Percentiles rank a stretch among this genome's conserved stretches.
Evolutionary conservation across 345 rosid genomes (phyloP).

Genomic region (Dimocarpus longan): DNA sequence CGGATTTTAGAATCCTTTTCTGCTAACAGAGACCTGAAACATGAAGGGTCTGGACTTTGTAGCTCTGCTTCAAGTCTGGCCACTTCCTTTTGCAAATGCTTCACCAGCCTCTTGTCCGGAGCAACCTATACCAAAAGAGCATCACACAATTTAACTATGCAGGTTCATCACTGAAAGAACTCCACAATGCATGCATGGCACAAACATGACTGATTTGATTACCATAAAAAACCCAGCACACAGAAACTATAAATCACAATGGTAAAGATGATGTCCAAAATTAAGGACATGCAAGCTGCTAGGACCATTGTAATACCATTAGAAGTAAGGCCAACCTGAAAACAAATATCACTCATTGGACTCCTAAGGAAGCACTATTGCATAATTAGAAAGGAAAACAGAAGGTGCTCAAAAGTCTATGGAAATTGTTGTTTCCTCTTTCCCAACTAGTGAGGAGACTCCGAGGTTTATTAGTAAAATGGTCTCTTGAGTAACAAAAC

Average conservation of each 20-base stretch:
- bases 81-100: conserved; percentile 86
- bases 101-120: conserved; percentile 71
- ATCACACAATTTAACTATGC: neutral
- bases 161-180: conserved; percentile 5
- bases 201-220: neutral
- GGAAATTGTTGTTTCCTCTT: conserved; percentile 66
- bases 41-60: conserved; percentile 70
- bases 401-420: conserved; percentile 81
- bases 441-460: conserved; percentile 50
- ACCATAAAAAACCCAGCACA: neutral
- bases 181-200: neutral
- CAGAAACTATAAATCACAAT: neutral
- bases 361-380: conserved; percentile 63
- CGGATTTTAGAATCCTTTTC: conserved; percentile 79
- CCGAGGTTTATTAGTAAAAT: conserved; percentile 29
- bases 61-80: conserved; percentile 94
- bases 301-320: conserved; percentile 32
- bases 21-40: conserved; percentile 55
- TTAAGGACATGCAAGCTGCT: conserved; percentile 65
- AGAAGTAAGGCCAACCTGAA: conserved; percentile 61
- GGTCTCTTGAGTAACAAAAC: too few relatives aligned
- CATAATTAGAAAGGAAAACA: conserved; percentile 76
- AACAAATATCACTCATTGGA: conserved; percentile 74
- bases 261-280: conserved; percentile 65
- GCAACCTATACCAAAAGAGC: conserved; percentile 56